Conservation (phyloP, 257 asterid genomes). For the Ilex asprella region DNA sequence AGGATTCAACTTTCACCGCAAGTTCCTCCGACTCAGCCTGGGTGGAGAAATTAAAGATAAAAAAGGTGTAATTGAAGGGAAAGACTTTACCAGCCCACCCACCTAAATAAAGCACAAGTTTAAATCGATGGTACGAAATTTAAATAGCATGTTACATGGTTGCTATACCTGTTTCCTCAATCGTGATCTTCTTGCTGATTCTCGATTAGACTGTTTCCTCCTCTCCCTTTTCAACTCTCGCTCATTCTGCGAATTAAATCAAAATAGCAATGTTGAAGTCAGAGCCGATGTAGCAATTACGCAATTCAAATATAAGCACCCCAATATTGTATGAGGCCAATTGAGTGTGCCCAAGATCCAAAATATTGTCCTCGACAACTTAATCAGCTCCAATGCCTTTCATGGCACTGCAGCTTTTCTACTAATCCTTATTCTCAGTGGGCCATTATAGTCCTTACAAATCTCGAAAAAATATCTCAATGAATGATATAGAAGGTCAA, state of each 20-base stretch:
- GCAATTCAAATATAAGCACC: neutral
- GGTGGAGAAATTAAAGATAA: neutral
- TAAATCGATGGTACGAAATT: neutral
- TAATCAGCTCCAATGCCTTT: too few species aligned
- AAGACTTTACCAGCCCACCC: neutral
- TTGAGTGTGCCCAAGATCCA: too few species aligned
- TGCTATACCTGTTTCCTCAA: slow-evolving; percentile 84
- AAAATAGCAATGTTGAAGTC: neutral
- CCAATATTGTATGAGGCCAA: too few species aligned
- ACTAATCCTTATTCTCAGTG: too few species aligned
- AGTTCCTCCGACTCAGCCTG: slow-evolving; percentile 97
- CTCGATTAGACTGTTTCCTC: slow-evolving; percentile 97
- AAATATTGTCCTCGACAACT: too few species aligned
- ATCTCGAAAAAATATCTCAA: neutral
- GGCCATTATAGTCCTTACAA: too few species aligned
- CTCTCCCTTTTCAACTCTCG: slow-evolving; percentile 83
- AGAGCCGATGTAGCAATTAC: slow-evolving; percentile 1
- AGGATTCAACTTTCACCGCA: slow-evolving; percentile 57
- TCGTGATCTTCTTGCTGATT: slow-evolving; percentile 97
- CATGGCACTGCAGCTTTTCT: too few species aligned
- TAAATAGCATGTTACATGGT: neutral
- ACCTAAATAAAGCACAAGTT: neutral
- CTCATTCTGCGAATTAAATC: slow-evolving; percentile 48
- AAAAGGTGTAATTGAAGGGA: neutral
- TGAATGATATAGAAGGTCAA: neutral